Evolutionary conservation across 2,329 filamentous ascomycete genomes (phyloP).

Genomic region (Parafenestella ontariensis): DNA sequence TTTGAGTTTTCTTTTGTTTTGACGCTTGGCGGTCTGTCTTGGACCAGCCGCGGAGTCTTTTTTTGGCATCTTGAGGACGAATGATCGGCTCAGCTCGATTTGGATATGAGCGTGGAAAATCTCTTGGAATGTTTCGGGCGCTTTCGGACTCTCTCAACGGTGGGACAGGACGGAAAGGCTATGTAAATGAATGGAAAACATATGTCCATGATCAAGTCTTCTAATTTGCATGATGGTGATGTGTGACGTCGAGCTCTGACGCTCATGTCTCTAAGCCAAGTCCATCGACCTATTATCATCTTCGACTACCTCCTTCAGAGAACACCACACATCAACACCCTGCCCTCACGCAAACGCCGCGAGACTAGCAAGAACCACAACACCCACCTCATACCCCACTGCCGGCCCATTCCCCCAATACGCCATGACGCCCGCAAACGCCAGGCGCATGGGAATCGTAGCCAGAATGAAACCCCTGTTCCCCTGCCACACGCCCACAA

Average conservation of each 20-base stretch:
- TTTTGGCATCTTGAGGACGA: background rate
- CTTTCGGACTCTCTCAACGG: background rate
- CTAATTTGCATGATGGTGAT: background rate
- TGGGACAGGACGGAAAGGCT: background rate
- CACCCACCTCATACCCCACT: background rate
- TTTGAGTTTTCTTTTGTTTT: background rate
- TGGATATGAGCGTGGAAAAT: conserved; percentile 3
- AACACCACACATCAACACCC: no score
- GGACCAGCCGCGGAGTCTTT: background rate
- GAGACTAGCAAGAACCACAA: background rate
- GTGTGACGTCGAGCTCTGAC: background rate
- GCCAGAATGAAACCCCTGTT: conserved; percentile 11
- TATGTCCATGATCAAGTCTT: background rate
- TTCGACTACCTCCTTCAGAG: no score
- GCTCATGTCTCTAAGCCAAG: background rate
- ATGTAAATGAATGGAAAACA: conserved; percentile 15
- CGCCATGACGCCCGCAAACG: conserved; percentile 2
- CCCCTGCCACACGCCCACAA: conserved; percentile 15
- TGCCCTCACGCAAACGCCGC: background rate
- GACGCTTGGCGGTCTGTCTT: background rate
- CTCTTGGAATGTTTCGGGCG: background rate
- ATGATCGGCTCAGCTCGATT: background rate
- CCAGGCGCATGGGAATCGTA: conserved; percentile 9
- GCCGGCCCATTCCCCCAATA: background rate
- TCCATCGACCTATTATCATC: no score